phyloP scores from a whole-genome alignment of 2,329 filamentous ascomycete genomes.

The Apiospora pterosperma region DNA sequence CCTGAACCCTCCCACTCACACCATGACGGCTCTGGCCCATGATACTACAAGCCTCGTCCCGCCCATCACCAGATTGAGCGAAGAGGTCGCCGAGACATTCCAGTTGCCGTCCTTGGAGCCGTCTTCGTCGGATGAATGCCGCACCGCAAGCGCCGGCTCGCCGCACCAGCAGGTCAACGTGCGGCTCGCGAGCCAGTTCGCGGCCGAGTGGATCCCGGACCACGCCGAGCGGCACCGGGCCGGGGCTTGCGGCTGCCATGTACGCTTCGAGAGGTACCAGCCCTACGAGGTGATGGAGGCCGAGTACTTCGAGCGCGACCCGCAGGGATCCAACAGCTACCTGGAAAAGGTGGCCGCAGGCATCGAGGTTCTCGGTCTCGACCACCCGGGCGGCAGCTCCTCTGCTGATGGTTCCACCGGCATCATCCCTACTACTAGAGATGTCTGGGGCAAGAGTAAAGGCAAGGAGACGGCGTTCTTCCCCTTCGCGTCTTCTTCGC shows the following conservation, averaged over 20 bases:
- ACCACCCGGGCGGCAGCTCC: neutral
- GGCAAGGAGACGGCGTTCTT: neutral
- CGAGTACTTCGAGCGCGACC: neutral
- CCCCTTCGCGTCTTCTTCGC: neutral
- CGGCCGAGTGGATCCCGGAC: slow-evolving; percentile 37
- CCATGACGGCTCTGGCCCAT: neutral
- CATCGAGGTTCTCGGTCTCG: neutral
- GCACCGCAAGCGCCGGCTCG: neutral
- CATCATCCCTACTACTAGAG: neutral
- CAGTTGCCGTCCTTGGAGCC: neutral
- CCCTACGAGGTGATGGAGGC: slow-evolving; percentile 5
- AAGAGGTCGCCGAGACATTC: neutral
- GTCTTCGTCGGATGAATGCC: neutral
- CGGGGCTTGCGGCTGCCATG: slow-evolving; percentile 32
- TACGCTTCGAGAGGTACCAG: slow-evolving; percentile 29
- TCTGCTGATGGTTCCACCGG: neutral
- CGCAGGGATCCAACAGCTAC: neutral
- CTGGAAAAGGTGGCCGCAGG: neutral
- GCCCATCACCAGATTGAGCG: neutral
- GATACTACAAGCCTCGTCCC: neutral
- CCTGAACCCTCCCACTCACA: too few species aligned
- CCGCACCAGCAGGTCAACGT: slow-evolving; percentile 17
- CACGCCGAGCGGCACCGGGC: slow-evolving; percentile 32
- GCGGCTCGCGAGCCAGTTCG: slow-evolving; percentile 33
- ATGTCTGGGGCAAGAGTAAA: neutral